These are phyloP conservation scores for Spinellus fusiger DNA, from an alignment of 192 early-diverging fungal species.

Conservation along the genomic window DNA sequence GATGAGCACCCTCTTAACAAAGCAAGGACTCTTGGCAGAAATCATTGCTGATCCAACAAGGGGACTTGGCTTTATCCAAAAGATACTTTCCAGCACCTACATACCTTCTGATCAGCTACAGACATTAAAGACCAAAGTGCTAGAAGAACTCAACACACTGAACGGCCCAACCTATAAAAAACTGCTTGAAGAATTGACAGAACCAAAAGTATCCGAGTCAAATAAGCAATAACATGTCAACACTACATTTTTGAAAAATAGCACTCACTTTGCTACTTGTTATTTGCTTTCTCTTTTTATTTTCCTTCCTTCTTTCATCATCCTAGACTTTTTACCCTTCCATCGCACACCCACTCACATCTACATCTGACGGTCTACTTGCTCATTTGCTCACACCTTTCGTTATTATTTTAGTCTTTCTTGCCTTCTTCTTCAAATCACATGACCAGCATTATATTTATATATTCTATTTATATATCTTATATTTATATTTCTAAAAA, in stretches of 20 bases:
- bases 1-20: constrained; percentile 69
- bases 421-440: too few relatives aligned
- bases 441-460: too few relatives aligned
- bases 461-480: too few relatives aligned
- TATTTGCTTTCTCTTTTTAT: neutral
- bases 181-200: constrained; percentile 1
- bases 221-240: neutral
- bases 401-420: too few relatives aligned
- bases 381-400: neutral
- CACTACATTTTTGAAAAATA: neutral
- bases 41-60: constrained; percentile 73
- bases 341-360: neutral
- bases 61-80: constrained; percentile 80
- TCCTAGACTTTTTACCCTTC: neutral
- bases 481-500: too few relatives aligned
- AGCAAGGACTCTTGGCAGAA: constrained; percentile 59
- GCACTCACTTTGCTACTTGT: neutral
- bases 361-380: neutral
- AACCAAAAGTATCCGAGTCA: neutral
- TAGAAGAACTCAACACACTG: neutral
- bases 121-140: neutral
- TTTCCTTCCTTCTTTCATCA: neutral
- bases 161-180: constrained; percentile 13
- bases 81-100: constrained; percentile 71
- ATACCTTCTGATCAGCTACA: constrained; percentile 30